Base-by-base conservation (phyloP, 225 moss, liverwort and hornwort genomes). In the Polytrichum formosum region DNA sequence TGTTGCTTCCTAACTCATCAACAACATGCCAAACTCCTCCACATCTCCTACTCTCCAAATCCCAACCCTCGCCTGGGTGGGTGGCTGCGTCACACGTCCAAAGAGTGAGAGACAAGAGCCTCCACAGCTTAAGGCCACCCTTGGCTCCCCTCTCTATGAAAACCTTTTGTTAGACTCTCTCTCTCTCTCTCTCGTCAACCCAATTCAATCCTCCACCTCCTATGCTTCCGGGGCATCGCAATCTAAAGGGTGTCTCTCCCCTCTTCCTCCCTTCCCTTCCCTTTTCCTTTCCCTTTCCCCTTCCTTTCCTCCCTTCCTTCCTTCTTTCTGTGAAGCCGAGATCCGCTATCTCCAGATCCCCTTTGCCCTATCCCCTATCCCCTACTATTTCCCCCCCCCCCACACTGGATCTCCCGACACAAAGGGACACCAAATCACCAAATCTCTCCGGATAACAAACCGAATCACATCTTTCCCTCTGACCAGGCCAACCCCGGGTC, bases 1-100 rank as follows among this genome's bases (percentile, higher is more conserved):
- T 71, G 66, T 77, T 69, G 68, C 9, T n/a, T 53, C 59, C 30
- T 70, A 67, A 64, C 21, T 70, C 79, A 76, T 79, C 53, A 70
- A 55, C 72, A 27, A n/a, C 72, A 63, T 64, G 23, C 21, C 67
- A 66, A 25, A 46, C 53, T 46, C 58, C 28, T 46, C 67, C 55
- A 53, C 70, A 56, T 54, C 46, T 46, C 60, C 65, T 70, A 3
- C 29, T 35, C 60, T 61, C 69, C 75, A 5, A 64, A 28, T 59
- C 60, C 62, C 64, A 61, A 82, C 72, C 61, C 67, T 71, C 28
- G 55, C 67, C 61, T 2, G 13, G 37, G 37, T 13, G 37, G 37
- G 37, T 13, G 37, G 37, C 46, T 46, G 46, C 46, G 46, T 46
- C 46, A 46, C 46, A 46, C 46, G 13, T 46, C 46, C 13, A 46